Evolutionary conservation across 2,329 filamentous ascomycete species (phyloP).

Genomic region (Aspergillus glaucus): DNA sequence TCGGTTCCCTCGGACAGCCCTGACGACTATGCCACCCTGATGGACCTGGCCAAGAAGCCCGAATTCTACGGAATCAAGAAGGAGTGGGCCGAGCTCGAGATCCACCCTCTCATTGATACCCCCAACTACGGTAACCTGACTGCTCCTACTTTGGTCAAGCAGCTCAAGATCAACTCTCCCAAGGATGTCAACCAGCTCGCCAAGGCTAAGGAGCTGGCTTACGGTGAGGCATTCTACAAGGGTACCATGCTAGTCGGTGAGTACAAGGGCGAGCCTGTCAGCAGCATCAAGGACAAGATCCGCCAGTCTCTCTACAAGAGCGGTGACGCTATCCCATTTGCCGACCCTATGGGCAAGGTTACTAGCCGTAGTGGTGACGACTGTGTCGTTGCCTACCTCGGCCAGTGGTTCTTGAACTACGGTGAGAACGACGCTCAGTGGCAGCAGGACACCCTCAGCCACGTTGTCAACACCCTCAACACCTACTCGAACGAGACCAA

Average conservation of each 20-base stretch:
- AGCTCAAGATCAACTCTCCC: constrained; percentile 92
- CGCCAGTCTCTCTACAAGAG: constrained; percentile 68
- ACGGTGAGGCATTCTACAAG: constrained; percentile 97
- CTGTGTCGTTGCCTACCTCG: constrained; percentile 85
- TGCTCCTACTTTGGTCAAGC: constrained; percentile 76
- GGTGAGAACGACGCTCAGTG: constrained; percentile 74
- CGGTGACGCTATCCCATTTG: constrained; percentile 80
- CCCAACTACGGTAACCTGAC: constrained; percentile 80
- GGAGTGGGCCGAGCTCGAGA: constrained; percentile 90
- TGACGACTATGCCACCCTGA: constrained; percentile 86
- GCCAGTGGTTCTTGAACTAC: constrained; percentile 98
- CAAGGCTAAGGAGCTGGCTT: constrained; percentile 91
- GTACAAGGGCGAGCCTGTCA: constrained; percentile 79
- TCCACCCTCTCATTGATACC: constrained; percentile 82
- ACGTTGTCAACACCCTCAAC: constrained; percentile 68
- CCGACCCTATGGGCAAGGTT: constrained; percentile 85
- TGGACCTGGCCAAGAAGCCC: constrained; percentile 86
- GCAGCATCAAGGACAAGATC: constrained; percentile 80
- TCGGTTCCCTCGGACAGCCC: constrained; percentile 93
- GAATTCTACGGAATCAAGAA: constrained; percentile 95
- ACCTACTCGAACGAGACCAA: constrained; percentile 72
- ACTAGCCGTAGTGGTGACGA: constrained; percentile 85
- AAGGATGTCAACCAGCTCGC: constrained; percentile 88
- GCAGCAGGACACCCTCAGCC: constrained; percentile 67
- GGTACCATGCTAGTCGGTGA: constrained; percentile 83